A percentile compares a stretch with the other conserved stretches of the same genome.
Conservation (phyloP, 208 protist species). For the Acanthamoeba lenticulata region DNA sequence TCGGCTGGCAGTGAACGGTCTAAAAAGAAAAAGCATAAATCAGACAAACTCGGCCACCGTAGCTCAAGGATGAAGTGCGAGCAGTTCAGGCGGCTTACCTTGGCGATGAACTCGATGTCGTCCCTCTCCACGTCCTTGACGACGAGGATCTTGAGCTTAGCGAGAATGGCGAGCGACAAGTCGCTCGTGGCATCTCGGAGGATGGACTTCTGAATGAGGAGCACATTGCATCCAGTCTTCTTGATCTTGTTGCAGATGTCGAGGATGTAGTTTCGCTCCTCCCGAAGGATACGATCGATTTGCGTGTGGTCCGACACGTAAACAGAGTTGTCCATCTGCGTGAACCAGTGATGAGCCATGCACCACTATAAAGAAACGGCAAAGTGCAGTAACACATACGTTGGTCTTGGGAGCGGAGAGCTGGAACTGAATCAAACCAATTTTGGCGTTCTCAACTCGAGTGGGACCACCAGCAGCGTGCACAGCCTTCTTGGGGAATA, state of each 20-base stretch:
- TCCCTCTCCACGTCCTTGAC: constrained; percentile 98
- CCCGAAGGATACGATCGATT: constrained; percentile 97
- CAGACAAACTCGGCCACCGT: too few relatives aligned
- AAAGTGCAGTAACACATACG: too few relatives aligned
- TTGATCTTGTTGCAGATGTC: constrained; percentile 98
- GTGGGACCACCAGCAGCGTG: constrained; percentile 93
- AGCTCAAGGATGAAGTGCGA: neutral
- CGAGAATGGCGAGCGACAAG: constrained; percentile 97
- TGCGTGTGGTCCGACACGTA: constrained; percentile 97
- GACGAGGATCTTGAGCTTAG: constrained; percentile 99
- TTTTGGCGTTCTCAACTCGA: constrained; percentile 97
- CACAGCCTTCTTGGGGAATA: constrained; percentile 92
- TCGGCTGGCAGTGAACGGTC: constrained; percentile 96
- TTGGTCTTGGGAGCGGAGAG: constrained; percentile 99
- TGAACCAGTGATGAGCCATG: neutral
- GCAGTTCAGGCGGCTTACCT: too few relatives aligned
- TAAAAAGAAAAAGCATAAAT: constrained; percentile 69
- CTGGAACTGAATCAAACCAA: constrained; percentile 99
- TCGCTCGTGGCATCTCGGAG: constrained; percentile 98
- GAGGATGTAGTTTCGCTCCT: constrained; percentile 98
- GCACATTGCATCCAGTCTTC: constrained; percentile 96
- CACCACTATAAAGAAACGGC: neutral
- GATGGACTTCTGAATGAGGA: constrained; percentile 99
- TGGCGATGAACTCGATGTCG: constrained; percentile 99
- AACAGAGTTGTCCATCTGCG: constrained; percentile 93